phyloP scores from a whole-genome alignment of 192 early-diverging fungal genomes.

The Dissophora ornata region DNA sequence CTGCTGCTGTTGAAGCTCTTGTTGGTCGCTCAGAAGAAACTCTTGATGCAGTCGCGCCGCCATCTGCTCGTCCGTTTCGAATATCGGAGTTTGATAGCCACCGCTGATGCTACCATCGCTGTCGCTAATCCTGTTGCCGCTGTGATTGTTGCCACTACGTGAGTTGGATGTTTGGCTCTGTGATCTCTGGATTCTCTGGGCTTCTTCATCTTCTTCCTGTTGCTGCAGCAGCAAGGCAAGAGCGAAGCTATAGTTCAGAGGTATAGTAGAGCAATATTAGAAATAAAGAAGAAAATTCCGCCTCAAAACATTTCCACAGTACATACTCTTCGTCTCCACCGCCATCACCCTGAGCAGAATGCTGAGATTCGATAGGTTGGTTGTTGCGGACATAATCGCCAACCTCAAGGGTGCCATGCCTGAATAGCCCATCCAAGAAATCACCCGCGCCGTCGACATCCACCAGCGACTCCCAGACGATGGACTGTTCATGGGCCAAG shows the following conservation, averaged over 20 bases:
- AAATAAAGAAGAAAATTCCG: neutral
- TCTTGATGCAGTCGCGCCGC: constrained; percentile 42
- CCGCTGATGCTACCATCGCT: neutral
- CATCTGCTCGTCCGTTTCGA: constrained; percentile 45
- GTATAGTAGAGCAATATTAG: too few species aligned
- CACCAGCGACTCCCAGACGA: constrained; percentile 80
- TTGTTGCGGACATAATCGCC: constrained; percentile 56
- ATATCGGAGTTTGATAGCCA: neutral
- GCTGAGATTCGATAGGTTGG: constrained; percentile 39
- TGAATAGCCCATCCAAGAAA: constrained; percentile 72
- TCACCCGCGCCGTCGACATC: constrained; percentile 69
- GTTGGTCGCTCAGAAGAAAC: constrained; percentile 17
- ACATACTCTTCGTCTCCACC: constrained; percentile 61
- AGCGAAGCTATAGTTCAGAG: constrained; percentile 47
- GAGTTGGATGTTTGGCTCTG: constrained; percentile 23
- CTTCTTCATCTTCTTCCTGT: constrained; percentile 56
- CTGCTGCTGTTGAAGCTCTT: constrained; percentile 7
- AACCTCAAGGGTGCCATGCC: constrained; percentile 35
- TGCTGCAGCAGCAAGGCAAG: constrained; percentile 55
- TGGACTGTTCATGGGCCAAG: constrained; percentile 67
- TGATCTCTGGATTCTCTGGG: constrained; percentile 18
- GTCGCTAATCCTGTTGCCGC: constrained; percentile 1
- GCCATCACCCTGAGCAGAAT: constrained; percentile 19
- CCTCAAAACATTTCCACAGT: neutral
- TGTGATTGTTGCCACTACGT: neutral